Base-by-base conservation (phyloP, 2,329 filamentous ascomycete species). In the Arthrobotrys megalospora region DNA sequence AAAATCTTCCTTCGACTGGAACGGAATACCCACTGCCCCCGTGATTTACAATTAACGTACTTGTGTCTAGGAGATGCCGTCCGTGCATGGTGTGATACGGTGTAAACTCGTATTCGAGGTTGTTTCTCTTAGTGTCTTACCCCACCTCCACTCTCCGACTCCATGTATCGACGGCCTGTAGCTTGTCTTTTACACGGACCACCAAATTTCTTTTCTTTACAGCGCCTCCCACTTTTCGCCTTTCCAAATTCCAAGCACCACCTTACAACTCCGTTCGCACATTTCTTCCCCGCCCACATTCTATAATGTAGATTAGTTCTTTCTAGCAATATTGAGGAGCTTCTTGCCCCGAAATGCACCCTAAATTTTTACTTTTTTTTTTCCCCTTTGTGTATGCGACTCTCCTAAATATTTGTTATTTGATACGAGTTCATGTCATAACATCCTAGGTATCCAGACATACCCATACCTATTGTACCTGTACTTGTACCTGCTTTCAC, bases 91-190 rank as follows among this genome's bases (percentile, higher is more conserved):
- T 43, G 34, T 55, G 64, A 67, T 34, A 14, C 24, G 6, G 4
- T 34, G 6, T 7, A 21, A 67, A 28, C 48, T 67, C 64, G 48
- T 67, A 67, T 67, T 67, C 12, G 4, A 50, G 16, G 38, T 65
- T 65, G n/a, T 36, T 72, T 16, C 58, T 19, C 47, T 28, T 41
- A 7, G 11, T 48, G 16, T 12, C 24, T 58, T 75, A 75, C 70
- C 70, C 70, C 70, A 67, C 70, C 69, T 75, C 70, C 70, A 67
- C 63, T 41, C 48, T 58, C 70, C 70, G 70, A 67, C 41, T 67
- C 70, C 60, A 60, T 67, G 50, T 21, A 19, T 48, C 41, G 45
- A 14, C 19, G 28, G 48, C 50, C 28, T 58, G n/a, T 7, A 58
- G 36, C 64, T 36, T 21, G 63, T 48, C 21, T 45, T 24, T 14